A percentile compares a stretch with the other conserved stretches of the same genome.
phyloP scores from a whole-genome alignment of 1,139 yeast genomes.

The Candida tetrigidarum region DNA sequence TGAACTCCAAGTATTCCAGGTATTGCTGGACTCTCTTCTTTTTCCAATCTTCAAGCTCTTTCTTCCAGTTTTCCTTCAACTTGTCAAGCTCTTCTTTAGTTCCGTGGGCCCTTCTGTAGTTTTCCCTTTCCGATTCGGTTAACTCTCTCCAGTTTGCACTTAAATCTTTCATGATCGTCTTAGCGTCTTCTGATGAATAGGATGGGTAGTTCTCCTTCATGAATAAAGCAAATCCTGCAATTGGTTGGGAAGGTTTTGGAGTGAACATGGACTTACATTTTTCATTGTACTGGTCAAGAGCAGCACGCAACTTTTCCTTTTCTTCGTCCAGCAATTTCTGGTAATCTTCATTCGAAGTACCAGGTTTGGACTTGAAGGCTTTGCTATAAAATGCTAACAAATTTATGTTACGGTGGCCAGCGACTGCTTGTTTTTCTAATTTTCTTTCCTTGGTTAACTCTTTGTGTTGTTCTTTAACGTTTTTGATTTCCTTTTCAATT shows the following conservation, averaged over 20 bases:
- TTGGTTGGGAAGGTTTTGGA: slow-evolving; percentile 32
- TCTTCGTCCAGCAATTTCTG: slow-evolving; percentile 26
- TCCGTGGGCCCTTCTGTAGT: too few relatives aligned
- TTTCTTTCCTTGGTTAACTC: slow-evolving; percentile 24
- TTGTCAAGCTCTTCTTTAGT: slow-evolving; percentile 21
- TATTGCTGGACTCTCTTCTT: slow-evolving; percentile 28
- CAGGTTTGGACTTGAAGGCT: slow-evolving; percentile 2
- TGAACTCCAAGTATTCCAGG: slow-evolving; percentile 16
- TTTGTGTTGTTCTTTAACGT: slow-evolving; percentile 13
- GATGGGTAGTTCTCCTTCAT: slow-evolving; percentile 34
- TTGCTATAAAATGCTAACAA: background rate
- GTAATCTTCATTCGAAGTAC: slow-evolving; percentile 14
- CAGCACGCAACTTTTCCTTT: slow-evolving; percentile 25
- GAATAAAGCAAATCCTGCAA: slow-evolving; percentile 26
- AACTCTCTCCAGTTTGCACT: slow-evolving; percentile 36
- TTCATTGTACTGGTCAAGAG: slow-evolving; percentile 34
- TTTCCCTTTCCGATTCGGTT: slow-evolving; percentile 31
- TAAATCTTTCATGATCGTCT: slow-evolving; percentile 28
- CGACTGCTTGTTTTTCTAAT: slow-evolving; percentile 14
- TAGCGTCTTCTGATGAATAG: too few relatives aligned
- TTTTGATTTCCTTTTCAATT: slow-evolving; percentile 5
- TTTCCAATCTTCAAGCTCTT: slow-evolving; percentile 30
- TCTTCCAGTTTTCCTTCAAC: slow-evolving; percentile 36
- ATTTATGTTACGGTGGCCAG: slow-evolving; percentile 5
- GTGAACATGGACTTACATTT: slow-evolving; percentile 28